Evolutionary conservation across 495 filamentous ascomycete species (phyloP).

Genomic region (Tetracladium marchalianum): DNA sequence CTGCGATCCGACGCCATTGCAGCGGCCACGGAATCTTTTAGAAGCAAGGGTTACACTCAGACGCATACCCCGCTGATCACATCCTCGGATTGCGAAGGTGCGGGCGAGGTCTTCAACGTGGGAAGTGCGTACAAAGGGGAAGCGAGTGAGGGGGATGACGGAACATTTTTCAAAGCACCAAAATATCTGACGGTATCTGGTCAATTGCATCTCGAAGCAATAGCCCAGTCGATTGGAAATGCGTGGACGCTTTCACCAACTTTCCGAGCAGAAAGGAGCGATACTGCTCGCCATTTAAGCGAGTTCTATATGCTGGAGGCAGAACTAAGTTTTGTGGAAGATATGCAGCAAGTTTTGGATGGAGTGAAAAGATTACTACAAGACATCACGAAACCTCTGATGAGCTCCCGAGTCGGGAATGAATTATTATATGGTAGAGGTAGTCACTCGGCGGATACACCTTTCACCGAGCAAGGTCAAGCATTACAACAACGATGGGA

Average conservation of each 20-base stretch:
- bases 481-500: conserved; percentile 60
- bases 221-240: conserved; percentile 76
- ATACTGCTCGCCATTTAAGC: conserved; percentile 87
- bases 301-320: conserved; percentile 99
- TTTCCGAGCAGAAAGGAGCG: conserved; percentile 89
- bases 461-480: conserved; percentile 24
- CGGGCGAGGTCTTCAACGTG: conserved; percentile 87
- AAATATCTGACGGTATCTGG: conserved; percentile 95
- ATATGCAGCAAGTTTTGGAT: conserved; percentile 60
- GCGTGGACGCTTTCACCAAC: conserved; percentile 93
- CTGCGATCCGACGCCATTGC: conserved; percentile 75
- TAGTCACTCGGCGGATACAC: conserved; percentile 9
- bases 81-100: conserved; percentile 95
- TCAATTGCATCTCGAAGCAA: conserved; percentile 89
- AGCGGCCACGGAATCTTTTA: conserved; percentile 63
- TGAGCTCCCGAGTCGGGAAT: conserved; percentile 37
- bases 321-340: conserved; percentile 69
- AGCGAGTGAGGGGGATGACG: conserved; percentile 18
- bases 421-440: conserved; percentile 48
- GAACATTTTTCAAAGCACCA: conserved; percentile 68
- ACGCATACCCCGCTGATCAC: conserved; percentile 90
- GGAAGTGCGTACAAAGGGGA: conserved; percentile 19
- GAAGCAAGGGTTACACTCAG: conserved; percentile 62
- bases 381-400: conserved; percentile 44
- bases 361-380: conserved; percentile 70